Evolutionary conservation across 2,329 filamentous ascomycete species (phyloP).

Genomic region (Dactylonectria macrodidyma): DNA sequence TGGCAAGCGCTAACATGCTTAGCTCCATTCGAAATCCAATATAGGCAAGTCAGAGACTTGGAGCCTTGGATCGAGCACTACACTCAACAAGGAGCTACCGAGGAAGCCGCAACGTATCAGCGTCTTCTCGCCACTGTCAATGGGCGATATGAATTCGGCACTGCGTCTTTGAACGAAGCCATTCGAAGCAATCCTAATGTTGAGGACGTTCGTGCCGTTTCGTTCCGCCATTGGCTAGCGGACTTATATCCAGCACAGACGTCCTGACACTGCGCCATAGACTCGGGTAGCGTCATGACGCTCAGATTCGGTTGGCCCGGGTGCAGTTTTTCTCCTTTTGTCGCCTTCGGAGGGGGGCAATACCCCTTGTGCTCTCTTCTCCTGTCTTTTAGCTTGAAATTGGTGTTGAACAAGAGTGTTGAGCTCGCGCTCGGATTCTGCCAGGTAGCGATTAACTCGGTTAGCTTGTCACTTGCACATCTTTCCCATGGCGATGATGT

Average conservation of each 20-base stretch:
- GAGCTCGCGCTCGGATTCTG: slow-evolving; percentile 34
- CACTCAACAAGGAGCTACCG: slow-evolving; percentile 63
- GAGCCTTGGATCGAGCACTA: slow-evolving; percentile 58
- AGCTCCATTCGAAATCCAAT: slow-evolving; percentile 59
- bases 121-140: slow-evolving; percentile 78
- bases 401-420: slow-evolving; percentile 16
- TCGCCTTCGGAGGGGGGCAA: not conserved
- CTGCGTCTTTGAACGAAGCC: slow-evolving; percentile 72
- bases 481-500: not conserved
- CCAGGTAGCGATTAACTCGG: slow-evolving; percentile 14
- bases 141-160: slow-evolving; percentile 76
- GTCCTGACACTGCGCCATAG: not conserved
- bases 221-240: slow-evolving; percentile 69
- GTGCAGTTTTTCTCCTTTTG: slow-evolving; percentile 4
- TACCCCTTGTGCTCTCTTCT: not conserved
- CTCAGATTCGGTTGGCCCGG: not conserved
- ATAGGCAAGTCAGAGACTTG: slow-evolving; percentile 58
- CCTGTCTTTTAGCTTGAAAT: slow-evolving; percentile 7
- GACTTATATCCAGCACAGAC: slow-evolving; percentile 4
- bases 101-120: slow-evolving; percentile 68
- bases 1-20: slow-evolving; percentile 38
- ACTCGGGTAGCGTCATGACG: not conserved
- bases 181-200: slow-evolving; percentile 55
- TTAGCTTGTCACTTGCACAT: slow-evolving; percentile 1
- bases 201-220: slow-evolving; percentile 61